Evolutionary conservation across 805 yeast genomes (phyloP).

Genomic region (Lipomyces sp.): DNA sequence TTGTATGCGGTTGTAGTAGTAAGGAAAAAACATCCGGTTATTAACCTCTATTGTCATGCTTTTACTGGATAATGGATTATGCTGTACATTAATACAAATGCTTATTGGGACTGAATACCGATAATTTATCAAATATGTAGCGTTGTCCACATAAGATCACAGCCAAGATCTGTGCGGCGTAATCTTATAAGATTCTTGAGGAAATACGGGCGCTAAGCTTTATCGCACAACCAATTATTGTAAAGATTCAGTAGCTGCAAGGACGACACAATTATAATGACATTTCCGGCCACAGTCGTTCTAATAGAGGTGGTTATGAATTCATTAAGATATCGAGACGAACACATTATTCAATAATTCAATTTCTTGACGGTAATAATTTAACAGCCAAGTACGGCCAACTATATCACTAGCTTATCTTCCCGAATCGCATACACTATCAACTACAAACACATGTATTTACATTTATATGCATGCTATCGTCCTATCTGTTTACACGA

Average conservation of each 20-base stretch:
- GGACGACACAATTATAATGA: neutral
- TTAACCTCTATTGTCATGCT: neutral
- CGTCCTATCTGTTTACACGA: constrained; percentile 33
- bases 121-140: neutral
- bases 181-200: no score
- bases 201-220: no score
- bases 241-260: no score
- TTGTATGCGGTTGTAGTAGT: neutral
- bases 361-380: neutral
- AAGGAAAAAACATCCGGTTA: neutral
- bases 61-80: neutral
- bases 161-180: no score
- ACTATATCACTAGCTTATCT: neutral
- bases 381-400: neutral
- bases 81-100: neutral
- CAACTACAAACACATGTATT: neutral
- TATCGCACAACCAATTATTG: no score
- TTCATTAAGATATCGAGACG: neutral
- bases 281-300: neutral
- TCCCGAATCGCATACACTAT: neutral
- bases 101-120: neutral
- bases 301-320: neutral
- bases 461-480: constrained; percentile 29
- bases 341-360: neutral
- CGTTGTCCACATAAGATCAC: neutral